Percentiles rank a stretch among this genome's conserved stretches.
phyloP scores from a whole-genome alignment of 1,139 yeast genomes.

The Yamadazyma oceani region DNA sequence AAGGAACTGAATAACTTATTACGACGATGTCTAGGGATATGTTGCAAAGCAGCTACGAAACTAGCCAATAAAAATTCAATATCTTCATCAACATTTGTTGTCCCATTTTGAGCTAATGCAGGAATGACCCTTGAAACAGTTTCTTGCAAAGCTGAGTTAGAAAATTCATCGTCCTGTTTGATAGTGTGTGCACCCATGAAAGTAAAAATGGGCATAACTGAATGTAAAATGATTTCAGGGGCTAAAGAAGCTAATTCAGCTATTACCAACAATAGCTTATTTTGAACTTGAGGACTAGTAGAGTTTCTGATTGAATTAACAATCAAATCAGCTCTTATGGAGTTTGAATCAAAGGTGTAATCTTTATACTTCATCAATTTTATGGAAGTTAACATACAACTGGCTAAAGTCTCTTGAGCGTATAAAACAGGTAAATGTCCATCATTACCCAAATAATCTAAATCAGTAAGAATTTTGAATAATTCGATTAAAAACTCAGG shows the following conservation, averaged over 20 bases:
- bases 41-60: slow-evolving; percentile 90
- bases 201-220: slow-evolving; percentile 98
- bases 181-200: slow-evolving; percentile 98
- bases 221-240: slow-evolving; percentile 89
- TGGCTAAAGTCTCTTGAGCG: slow-evolving; percentile 87
- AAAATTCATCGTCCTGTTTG: slow-evolving; percentile 94
- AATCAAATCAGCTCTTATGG: slow-evolving; percentile 83
- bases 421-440: slow-evolving; percentile 89
- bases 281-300: slow-evolving; percentile 92
- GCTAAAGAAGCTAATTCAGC: slow-evolving; percentile 85
- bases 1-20: slow-evolving; percentile 79
- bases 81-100: slow-evolving; percentile 19
- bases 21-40: slow-evolving; percentile 95
- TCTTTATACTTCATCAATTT: slow-evolving; percentile 43
- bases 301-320: slow-evolving; percentile 90
- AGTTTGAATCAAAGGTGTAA: slow-evolving; percentile 55
- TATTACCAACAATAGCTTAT: slow-evolving; percentile 77
- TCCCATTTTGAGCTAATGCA: slow-evolving; percentile 68
- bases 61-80: slow-evolving; percentile 83
- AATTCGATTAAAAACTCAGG: slow-evolving; percentile 54
- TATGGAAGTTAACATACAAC: slow-evolving; percentile 77
- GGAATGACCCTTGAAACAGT: slow-evolving; percentile 91
- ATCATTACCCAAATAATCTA: slow-evolving; percentile 85
- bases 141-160: slow-evolving; percentile 88
- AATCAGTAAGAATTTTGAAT: slow-evolving; percentile 77